These are phyloP conservation scores for Chamaenerion angustifolium DNA, from an alignment of 345 rosid genomes.

Conservation along the genomic window DNA sequence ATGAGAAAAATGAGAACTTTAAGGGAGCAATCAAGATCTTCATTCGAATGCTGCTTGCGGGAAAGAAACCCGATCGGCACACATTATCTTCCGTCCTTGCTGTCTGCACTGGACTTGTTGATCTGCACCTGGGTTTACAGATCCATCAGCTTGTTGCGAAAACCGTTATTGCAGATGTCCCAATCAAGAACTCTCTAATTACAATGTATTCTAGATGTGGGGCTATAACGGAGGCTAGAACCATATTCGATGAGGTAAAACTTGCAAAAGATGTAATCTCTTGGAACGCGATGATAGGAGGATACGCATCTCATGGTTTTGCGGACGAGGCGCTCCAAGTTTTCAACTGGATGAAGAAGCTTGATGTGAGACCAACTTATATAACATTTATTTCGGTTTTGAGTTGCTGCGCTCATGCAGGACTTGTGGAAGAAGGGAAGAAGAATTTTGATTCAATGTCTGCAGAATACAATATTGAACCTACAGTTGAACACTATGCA, in stretches of 20 bases:
- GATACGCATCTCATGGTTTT: slow-evolving; percentile 59
- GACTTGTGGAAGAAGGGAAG: slow-evolving; percentile 50
- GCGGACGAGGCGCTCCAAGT: slow-evolving; percentile 41
- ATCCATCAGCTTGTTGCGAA: slow-evolving; percentile 49
- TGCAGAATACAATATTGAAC: slow-evolving; percentile 28
- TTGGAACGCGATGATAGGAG: slow-evolving; percentile 88
- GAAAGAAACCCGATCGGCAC: slow-evolving; percentile 57
- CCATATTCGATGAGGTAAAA: slow-evolving; percentile 33
- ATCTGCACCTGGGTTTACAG: slow-evolving; percentile 49
- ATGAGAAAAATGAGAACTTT: slow-evolving; percentile 38
- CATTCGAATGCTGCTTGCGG: slow-evolving; percentile 36
- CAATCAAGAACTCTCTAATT: slow-evolving; percentile 45
- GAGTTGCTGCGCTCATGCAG: slow-evolving; percentile 54
- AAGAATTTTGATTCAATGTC: slow-evolving; percentile 40
- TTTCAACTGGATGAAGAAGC: slow-evolving; percentile 35
- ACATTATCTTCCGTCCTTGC: slow-evolving; percentile 59
- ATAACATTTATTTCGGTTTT: slow-evolving; percentile 59
- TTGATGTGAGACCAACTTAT: slow-evolving; percentile 35
- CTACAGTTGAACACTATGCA: slow-evolving; percentile 56
- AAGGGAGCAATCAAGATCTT: slow-evolving; percentile 41
- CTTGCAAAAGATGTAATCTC: slow-evolving; percentile 40
- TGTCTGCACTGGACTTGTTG: slow-evolving; percentile 40
- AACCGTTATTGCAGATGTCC: slow-evolving; percentile 38
- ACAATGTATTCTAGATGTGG: slow-evolving; percentile 71
- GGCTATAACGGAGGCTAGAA: slow-evolving; percentile 32